These are phyloP conservation scores for Seiridium unicorne DNA, from an alignment of 2,329 filamentous ascomycete genomes.

Conservation along the genomic window DNA sequence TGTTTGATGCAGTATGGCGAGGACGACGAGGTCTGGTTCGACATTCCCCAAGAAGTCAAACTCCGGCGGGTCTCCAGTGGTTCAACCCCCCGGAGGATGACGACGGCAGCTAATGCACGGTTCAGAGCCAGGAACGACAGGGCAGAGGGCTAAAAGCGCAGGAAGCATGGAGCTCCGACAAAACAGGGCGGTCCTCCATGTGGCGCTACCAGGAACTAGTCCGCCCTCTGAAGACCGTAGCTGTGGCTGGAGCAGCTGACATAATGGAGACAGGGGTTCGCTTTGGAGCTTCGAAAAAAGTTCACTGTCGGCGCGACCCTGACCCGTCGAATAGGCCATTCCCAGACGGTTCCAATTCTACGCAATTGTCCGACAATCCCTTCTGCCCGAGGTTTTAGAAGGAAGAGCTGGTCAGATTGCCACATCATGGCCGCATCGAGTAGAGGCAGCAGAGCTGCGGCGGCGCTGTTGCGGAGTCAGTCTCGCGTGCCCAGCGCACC, in stretches of 20 bases:
- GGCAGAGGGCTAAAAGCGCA: not conserved
- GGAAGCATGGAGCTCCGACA: no score
- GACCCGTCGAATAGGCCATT: slow-evolving; percentile 1
- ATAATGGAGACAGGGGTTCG: slow-evolving; percentile 12
- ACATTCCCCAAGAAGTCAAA: not conserved
- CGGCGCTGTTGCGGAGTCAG: slow-evolving; percentile 51
- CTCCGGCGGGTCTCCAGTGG: not conserved
- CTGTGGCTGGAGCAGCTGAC: not conserved
- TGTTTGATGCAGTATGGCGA: no score
- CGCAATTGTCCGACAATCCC: slow-evolving; percentile 8
- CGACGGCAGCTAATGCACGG: slow-evolving; percentile 8
- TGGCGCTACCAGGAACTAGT: no score
- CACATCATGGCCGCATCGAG: slow-evolving; percentile 53
- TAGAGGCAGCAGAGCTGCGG: slow-evolving; percentile 51
- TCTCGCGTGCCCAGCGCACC: slow-evolving; percentile 24
- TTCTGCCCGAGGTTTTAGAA: slow-evolving; percentile 10
- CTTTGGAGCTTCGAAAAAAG: slow-evolving; percentile 11
- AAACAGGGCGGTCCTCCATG: no score
- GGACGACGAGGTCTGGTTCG: not conserved
- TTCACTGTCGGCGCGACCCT: slow-evolving; percentile 4
- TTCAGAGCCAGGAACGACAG: not conserved
- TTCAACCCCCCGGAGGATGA: not conserved
- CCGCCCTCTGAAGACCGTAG: no score
- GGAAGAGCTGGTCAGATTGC: slow-evolving; percentile 11
- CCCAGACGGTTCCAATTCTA: slow-evolving; percentile 8